Conservation (phyloP, 2,329 filamentous ascomycete genomes). For the Phialemonium atrogriseum region DNA sequence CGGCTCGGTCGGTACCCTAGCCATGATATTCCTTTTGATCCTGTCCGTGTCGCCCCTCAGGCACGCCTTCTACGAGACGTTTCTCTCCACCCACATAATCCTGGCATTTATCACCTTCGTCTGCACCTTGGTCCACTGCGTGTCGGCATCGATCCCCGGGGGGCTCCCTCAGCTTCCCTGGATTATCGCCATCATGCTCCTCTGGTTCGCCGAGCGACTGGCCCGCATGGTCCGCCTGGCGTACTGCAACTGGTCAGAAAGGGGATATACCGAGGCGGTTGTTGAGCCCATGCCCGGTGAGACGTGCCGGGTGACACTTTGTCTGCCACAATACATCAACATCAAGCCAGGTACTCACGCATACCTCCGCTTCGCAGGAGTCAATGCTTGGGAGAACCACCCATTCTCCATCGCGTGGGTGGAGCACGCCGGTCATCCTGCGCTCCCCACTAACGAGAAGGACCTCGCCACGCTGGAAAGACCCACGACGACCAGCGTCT, state of each 20-base stretch:
- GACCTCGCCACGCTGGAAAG: conserved; percentile 31
- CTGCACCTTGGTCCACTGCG: conserved; percentile 72
- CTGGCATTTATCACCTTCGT: conserved; percentile 60
- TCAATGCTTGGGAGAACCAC: conserved; percentile 65
- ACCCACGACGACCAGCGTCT: conserved; percentile 48
- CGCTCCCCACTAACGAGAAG: conserved; percentile 17
- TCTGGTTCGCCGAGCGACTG: conserved; percentile 69
- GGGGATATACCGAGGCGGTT: conserved; percentile 53
- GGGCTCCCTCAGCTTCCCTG: conserved; percentile 65
- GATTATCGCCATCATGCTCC: conserved; percentile 62
- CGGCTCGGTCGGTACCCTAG: conserved; percentile 43
- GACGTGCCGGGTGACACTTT: conserved; percentile 60
- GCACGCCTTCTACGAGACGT: conserved; percentile 96
- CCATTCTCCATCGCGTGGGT: conserved; percentile 75
- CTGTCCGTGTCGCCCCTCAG: conserved; percentile 71
- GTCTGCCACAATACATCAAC: conserved; percentile 56
- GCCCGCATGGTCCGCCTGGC: conserved; percentile 54
- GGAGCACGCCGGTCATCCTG: conserved; percentile 34
- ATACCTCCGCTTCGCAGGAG: conserved; percentile 61
- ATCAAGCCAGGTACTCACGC: conserved; percentile 66
- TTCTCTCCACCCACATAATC: conserved; percentile 77
- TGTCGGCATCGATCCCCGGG: conserved; percentile 55
- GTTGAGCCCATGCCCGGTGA: conserved; percentile 64
- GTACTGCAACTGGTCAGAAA: conserved; percentile 56
- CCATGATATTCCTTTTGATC: conserved; percentile 59